A percentile compares a stretch with the other conserved stretches of the same genome.
Evolutionary conservation across 2,329 filamentous ascomycete genomes (phyloP).

Genomic region (Didymella keratinophila): DNA sequence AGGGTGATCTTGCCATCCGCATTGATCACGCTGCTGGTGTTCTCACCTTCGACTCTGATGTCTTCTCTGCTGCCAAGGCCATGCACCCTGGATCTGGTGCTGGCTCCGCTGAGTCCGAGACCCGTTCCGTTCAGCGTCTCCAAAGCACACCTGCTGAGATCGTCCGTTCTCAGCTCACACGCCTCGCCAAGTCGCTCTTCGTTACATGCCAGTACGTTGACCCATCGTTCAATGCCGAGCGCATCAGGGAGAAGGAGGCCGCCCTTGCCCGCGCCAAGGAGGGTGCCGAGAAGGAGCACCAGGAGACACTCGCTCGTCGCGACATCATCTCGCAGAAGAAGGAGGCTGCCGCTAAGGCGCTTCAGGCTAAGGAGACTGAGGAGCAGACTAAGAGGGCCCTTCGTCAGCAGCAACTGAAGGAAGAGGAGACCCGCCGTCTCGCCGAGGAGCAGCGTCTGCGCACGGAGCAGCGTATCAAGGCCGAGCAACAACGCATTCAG

Average conservation of each 20-base stretch:
- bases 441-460: constrained; percentile 93
- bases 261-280: constrained; percentile 83
- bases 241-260: constrained; percentile 78
- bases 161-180: constrained; percentile 90
- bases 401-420: constrained; percentile 85
- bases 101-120: constrained; percentile 87
- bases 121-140: constrained; percentile 86
- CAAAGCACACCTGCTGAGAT: constrained; percentile 99
- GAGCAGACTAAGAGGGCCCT: constrained; percentile 87
- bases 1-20: constrained; percentile 94
- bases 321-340: constrained; percentile 96
- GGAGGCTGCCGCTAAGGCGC: constrained; percentile 87
- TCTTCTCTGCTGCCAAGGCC: constrained; percentile 96
- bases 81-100: constrained; percentile 82
- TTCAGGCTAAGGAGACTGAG: constrained; percentile 90
- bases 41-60: constrained; percentile 95
- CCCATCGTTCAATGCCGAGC: constrained; percentile 82
- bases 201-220: constrained; percentile 97
- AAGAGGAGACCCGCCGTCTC: constrained; percentile 87
- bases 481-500: constrained; percentile 54
- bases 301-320: constrained; percentile 83
- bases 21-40: constrained; percentile 96
- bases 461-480: constrained; percentile 85
- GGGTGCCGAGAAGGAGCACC: constrained; percentile 91
- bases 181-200: constrained; percentile 88